Evolutionary conservation across 2,329 filamentous ascomycete genomes (phyloP).

Genomic region (Curvularia eragrostidis): DNA sequence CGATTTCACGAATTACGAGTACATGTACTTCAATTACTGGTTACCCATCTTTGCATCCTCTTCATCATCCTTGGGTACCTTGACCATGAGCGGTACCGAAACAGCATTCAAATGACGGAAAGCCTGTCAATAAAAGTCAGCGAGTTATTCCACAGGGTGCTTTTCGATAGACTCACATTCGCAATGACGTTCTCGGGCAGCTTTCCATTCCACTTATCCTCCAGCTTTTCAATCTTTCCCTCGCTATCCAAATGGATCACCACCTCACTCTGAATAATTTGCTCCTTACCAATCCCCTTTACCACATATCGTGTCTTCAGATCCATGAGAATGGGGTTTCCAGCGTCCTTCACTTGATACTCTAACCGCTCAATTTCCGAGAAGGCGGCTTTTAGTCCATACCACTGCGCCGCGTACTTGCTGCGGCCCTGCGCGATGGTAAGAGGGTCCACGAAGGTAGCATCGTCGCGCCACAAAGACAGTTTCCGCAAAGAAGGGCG

Average conservation of each 20-base stretch:
- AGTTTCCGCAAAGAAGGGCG: constrained; percentile 66
- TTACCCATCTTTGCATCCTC: constrained; percentile 60
- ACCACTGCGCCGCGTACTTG: constrained; percentile 62
- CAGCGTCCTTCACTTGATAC: constrained; percentile 60
- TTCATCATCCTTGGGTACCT: constrained; percentile 61
- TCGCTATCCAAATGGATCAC: constrained; percentile 54
- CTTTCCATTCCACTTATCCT: constrained; percentile 63
- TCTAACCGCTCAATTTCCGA: constrained; percentile 63
- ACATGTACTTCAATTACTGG: constrained; percentile 26
- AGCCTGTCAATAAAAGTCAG: constrained; percentile 52
- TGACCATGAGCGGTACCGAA: constrained; percentile 59
- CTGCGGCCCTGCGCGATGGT: constrained; percentile 64
- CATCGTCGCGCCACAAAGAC: constrained; percentile 65
- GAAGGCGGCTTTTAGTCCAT: constrained; percentile 66
- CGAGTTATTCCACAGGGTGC: neutral
- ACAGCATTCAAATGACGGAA: constrained; percentile 61
- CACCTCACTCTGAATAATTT: constrained; percentile 58
- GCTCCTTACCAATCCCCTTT: constrained; percentile 61
- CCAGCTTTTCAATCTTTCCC: constrained; percentile 59
- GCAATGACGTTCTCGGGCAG: constrained; percentile 58
- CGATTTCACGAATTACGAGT: constrained; percentile 34
- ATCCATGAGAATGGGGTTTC: constrained; percentile 67
- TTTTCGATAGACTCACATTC: constrained; percentile 56
- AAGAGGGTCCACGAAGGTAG: constrained; percentile 65
- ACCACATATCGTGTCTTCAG: constrained; percentile 61